Evolutionary conservation across 1,284 basidiomycete genomes (phyloP).

Genomic region (Cystobasidiaceae sp.): DNA sequence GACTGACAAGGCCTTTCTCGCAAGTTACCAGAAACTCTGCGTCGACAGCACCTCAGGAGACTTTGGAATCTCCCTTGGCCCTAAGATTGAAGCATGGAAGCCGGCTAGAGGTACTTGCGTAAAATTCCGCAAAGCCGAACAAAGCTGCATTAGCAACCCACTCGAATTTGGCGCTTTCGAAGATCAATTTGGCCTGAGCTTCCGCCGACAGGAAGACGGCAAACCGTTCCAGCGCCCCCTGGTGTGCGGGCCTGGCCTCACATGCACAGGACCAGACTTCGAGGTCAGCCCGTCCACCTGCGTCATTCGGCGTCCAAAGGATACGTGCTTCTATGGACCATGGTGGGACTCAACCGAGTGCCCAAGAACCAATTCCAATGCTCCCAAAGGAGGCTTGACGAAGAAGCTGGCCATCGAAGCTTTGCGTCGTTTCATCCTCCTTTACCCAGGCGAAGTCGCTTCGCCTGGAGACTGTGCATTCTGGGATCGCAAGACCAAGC

Average conservation of each 20-base stretch:
- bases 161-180: background rate
- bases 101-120: background rate
- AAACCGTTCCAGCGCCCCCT: background rate
- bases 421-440: background rate
- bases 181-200: background rate
- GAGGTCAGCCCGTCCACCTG: background rate
- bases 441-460: background rate
- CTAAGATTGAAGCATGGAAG: background rate
- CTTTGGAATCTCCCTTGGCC: background rate
- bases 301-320: background rate
- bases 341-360: background rate
- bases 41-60: background rate
- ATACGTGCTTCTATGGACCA: background rate
- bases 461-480: background rate
- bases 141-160: background rate
- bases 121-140: background rate
- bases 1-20: background rate
- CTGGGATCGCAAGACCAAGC: background rate
- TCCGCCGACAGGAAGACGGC: background rate
- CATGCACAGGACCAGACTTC: background rate
- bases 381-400: background rate
- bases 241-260: background rate
- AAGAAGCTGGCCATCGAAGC: background rate
- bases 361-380: background rate
- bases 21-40: background rate